Base-by-base conservation (phyloP, 805 yeast genomes). In the Hanseniaspora pseudoguilliermondii region DNA sequence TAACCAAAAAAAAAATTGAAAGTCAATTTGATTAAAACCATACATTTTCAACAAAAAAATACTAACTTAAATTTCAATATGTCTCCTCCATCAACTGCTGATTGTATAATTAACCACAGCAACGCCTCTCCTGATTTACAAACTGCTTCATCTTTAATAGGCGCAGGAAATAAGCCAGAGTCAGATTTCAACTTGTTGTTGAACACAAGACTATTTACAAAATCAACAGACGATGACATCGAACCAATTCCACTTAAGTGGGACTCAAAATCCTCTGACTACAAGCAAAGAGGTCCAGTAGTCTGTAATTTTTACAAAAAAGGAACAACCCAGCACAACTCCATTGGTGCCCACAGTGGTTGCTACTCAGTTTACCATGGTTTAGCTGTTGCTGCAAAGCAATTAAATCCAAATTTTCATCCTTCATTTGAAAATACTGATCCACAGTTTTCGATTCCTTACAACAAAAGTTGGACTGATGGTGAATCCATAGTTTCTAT, bases 351-450 rank as follows among this genome's bases (percentile, higher is more conserved):
- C 13, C 82, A 79, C 61, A 70, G 83, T 13, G 85, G 85, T 36
- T 77, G 84, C 13, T 81, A 81, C 62, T 75, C 80, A 27, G 72
- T 81, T 48, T 81, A 81, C 68, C 84, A 81, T 61, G 86, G 85
- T 6, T 67, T 81, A 57, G 83, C 84, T 5, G 76, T 80, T 49
- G 85, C 77, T n/a, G 71, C 82, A 16, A 75, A 76, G 58, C 83
- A 80, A 64, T 67, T 81, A 60, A 73, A 79, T 54, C 68, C 74
- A 27, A 66, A 71, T 55, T 79, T 81, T 63, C 66, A 67, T 49
- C 81, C 86, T 29, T 82, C 82, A 61, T 81, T 77, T 65, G 76
- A 83, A 47, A 79, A 81, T 64, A 75, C 85, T 34, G 77, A 81
- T 62, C 85, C 86, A 11, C 82, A 82, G 11, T 77, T 78, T 55